phyloP scores from a whole-genome alignment of 352 stramenopile genomes.

The Phytophthora sp. region DNA sequence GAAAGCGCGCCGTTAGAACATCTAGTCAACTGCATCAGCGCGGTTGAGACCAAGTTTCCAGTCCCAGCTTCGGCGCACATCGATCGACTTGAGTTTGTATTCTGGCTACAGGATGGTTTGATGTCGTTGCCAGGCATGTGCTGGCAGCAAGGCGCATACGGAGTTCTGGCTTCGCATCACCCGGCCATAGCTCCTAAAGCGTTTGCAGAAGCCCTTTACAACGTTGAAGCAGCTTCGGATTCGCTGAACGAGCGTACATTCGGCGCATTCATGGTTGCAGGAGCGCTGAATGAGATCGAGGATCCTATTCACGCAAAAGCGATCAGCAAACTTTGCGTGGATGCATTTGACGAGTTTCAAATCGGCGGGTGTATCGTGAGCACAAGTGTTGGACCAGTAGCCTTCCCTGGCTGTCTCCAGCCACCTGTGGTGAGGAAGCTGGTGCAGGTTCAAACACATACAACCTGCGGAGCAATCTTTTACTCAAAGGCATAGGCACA shows the following conservation, averaged over 20 bases:
- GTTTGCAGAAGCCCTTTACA: constrained; percentile 22
- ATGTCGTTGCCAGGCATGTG: constrained; percentile 30
- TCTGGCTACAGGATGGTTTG: constrained; percentile 20
- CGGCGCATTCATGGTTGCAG: constrained; percentile 39
- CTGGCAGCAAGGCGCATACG: constrained; percentile 43
- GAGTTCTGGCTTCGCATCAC: constrained; percentile 45
- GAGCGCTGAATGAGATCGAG: constrained; percentile 38
- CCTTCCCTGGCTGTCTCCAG: constrained; percentile 25
- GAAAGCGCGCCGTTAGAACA: constrained; percentile 21
- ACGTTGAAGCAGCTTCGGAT: constrained; percentile 2
- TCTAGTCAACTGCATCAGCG: constrained; percentile 5
- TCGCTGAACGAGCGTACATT: constrained; percentile 17
- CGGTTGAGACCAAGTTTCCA: background rate
- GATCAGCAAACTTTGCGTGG: constrained; percentile 23
- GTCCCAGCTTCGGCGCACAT: constrained; percentile 17
- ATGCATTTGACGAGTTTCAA: constrained; percentile 29
- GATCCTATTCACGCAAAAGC: constrained; percentile 26
- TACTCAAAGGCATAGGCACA: constrained; percentile 28
- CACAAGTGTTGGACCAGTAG: constrained; percentile 44
- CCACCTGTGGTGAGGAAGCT: background rate
- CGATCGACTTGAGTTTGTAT: constrained; percentile 38
- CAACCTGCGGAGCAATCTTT: constrained; percentile 54
- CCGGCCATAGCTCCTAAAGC: constrained; percentile 18
- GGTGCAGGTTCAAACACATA: constrained; percentile 47
- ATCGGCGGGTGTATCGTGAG: constrained; percentile 44